These are phyloP conservation scores for Escallonia rubra DNA, from an alignment of 129 eudicot genomes.

Conservation along the genomic window DNA sequence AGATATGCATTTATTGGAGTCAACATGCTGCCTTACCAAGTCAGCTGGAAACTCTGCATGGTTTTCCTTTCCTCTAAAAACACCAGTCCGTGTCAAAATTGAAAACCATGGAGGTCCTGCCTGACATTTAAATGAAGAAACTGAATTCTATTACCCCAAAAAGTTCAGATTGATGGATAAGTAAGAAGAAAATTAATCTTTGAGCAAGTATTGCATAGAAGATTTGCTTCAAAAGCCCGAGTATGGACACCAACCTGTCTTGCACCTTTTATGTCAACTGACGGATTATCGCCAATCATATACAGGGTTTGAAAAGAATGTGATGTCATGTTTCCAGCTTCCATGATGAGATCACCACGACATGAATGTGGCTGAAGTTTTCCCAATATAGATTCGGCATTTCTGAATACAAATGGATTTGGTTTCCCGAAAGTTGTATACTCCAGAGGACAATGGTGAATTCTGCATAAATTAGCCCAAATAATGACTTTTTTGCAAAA, in stretches of 20 bases:
- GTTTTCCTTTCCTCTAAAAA: conserved; percentile 63
- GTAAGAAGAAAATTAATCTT: not conserved
- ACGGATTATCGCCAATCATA: conserved; percentile 92
- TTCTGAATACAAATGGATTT: conserved; percentile 43
- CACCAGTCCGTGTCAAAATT: conserved; percentile 82
- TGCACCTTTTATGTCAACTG: conserved; percentile 90
- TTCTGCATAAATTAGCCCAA: conserved; percentile 15
- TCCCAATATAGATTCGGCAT: conserved; percentile 38
- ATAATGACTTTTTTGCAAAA: too few species aligned
- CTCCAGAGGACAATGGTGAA: conserved; percentile 50
- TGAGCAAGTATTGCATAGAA: not conserved
- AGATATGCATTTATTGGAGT: not conserved
- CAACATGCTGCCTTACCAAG: conserved; percentile 31
- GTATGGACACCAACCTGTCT: conserved; percentile 45
- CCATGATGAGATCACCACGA: conserved; percentile 12
- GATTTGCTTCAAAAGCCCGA: not conserved
- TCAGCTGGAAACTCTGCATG: conserved; percentile 66
- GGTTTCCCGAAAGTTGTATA: conserved; percentile 51
- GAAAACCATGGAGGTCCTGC: conserved; percentile 90
- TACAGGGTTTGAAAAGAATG: conserved; percentile 47
- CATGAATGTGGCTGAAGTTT: conserved; percentile 24
- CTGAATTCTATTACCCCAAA: not conserved
- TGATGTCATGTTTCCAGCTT: conserved; percentile 13
- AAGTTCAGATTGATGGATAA: too few species aligned
- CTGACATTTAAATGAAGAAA: conserved; percentile 30